Conservation (phyloP, 2,329 filamentous ascomycete genomes). For the Periconia sp. region DNA sequence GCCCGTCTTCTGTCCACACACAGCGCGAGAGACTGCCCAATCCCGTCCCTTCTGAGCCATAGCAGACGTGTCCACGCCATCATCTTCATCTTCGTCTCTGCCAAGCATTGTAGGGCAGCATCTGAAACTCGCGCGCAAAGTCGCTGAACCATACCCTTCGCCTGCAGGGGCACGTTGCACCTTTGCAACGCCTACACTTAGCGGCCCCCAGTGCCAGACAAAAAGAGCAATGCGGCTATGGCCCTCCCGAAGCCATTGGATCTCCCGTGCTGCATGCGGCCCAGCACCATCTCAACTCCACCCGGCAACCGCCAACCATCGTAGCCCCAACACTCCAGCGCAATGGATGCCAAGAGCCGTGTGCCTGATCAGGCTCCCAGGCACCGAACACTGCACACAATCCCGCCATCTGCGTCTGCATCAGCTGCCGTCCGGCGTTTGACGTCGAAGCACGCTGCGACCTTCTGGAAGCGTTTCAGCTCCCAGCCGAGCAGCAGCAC, state of each 20-base stretch:
- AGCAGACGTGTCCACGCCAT: too few relatives aligned
- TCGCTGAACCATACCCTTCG: constrained; percentile 21
- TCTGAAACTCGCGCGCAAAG: constrained; percentile 37
- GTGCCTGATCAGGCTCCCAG: constrained; percentile 9
- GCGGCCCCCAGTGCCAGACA: constrained; percentile 29
- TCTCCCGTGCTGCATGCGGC: constrained; percentile 9
- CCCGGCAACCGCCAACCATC: constrained; percentile 12
- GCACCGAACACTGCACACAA: constrained; percentile 6
- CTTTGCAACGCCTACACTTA: constrained; percentile 45
- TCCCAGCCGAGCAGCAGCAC: constrained; percentile 6
- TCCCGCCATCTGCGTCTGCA: constrained; percentile 2
- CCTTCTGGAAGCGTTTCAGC: constrained; percentile 35
- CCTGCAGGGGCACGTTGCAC: constrained; percentile 42
- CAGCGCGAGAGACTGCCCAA: too few relatives aligned
- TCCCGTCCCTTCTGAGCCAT: too few relatives aligned
- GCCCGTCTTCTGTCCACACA: too few relatives aligned
- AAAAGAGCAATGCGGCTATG: constrained; percentile 29
- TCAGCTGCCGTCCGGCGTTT: constrained; percentile 7
- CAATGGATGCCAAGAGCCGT: constrained; percentile 1
- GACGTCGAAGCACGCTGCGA: constrained; percentile 20
- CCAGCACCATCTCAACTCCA: constrained; percentile 8
- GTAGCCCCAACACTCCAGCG: constrained; percentile 4
- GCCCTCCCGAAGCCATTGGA: constrained; percentile 35
- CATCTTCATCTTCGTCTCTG: constrained; percentile 1
- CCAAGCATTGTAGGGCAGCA: constrained; percentile 31